Conservation (phyloP, 2,329 filamentous ascomycete genomes). For the Rachicladosporium sp. region DNA sequence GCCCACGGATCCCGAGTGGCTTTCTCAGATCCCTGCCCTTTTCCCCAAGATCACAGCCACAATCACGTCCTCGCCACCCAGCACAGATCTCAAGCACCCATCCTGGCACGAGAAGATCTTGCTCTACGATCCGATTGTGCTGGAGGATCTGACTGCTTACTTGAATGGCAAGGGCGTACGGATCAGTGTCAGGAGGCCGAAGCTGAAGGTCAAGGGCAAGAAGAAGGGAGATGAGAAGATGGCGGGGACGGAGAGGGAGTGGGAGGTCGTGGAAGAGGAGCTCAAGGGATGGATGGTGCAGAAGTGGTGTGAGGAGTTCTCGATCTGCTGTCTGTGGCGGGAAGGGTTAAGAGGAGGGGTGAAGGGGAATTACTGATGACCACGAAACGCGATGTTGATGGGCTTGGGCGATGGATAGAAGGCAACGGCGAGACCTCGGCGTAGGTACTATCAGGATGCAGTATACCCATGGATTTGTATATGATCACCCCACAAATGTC, state of each 20-base stretch:
- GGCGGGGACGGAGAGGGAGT: conserved; percentile 29
- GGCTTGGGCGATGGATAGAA: too few relatives aligned
- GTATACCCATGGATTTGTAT: too few relatives aligned
- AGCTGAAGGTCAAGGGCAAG: conserved; percentile 29
- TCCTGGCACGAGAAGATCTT: conserved; percentile 90
- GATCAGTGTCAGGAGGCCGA: conserved; percentile 9
- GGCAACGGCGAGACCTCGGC: too few relatives aligned
- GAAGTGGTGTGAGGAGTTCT: conserved; percentile 79
- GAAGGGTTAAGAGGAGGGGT: conserved; percentile 31
- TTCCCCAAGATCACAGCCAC: conserved; percentile 36
- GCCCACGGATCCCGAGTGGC: conserved; percentile 19
- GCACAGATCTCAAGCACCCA: conserved; percentile 29
- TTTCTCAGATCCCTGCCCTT: conserved; percentile 25
- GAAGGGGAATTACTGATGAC: conserved; percentile 19
- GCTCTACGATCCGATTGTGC: conserved; percentile 77
- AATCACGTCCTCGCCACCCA: conserved; percentile 32
- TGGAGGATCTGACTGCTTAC: conserved; percentile 76
- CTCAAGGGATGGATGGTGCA: conserved; percentile 53
- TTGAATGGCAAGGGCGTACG: conserved; percentile 44
- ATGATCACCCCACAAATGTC: too few relatives aligned
- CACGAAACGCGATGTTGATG: too few relatives aligned
- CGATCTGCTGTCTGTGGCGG: conserved; percentile 71
- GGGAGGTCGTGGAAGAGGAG: conserved; percentile 16
- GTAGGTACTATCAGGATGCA: too few relatives aligned
- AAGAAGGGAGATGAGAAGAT: conserved; percentile 45